A percentile compares a stretch with the other conserved stretches of the same genome.
Evolutionary conservation across 495 filamentous ascomycete species (phyloP).

Genomic region (Penicillium nucicola): DNA sequence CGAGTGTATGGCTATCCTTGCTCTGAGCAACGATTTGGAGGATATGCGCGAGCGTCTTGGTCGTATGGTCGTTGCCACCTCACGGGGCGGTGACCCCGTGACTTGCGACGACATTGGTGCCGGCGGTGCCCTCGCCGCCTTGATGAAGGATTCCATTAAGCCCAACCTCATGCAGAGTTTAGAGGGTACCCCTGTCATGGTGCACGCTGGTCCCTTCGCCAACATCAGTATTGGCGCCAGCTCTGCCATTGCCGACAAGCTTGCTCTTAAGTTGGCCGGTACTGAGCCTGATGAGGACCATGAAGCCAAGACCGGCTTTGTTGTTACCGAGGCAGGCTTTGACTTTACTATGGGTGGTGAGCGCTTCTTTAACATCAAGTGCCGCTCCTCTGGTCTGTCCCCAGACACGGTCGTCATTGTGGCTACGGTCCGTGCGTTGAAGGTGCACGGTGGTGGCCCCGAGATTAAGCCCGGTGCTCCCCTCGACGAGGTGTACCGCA

Average conservation of each 20-base stretch:
- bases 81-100: slow-evolving; percentile 79
- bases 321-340: slow-evolving; percentile 97
- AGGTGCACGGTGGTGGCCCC: slow-evolving; percentile 94
- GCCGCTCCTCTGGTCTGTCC: slow-evolving; percentile 85
- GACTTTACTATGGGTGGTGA: slow-evolving; percentile 99
- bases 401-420: slow-evolving; percentile 94
- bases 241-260: slow-evolving; percentile 89
- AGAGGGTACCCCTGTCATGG: slow-evolving; percentile 94
- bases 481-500: slow-evolving; percentile 79
- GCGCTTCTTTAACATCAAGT: slow-evolving; percentile 99
- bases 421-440: slow-evolving; percentile 90
- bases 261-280: slow-evolving; percentile 92
- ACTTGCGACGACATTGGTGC: slow-evolving; percentile 95
- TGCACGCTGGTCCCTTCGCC: slow-evolving; percentile 95
- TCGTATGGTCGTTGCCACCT: slow-evolving; percentile 94
- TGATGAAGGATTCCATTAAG: slow-evolving; percentile 98
- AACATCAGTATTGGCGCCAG: slow-evolving; percentile 97
- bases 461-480: slow-evolving; percentile 83
- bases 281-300: slow-evolving; percentile 94
- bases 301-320: slow-evolving; percentile 80
- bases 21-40: slow-evolving; percentile 78
- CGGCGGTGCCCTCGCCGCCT: slow-evolving; percentile 85
- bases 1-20: slow-evolving; percentile 98
- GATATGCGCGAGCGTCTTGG: slow-evolving; percentile 95
- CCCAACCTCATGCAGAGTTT: slow-evolving; percentile 98